Conservation (phyloP, 495 filamentous ascomycete genomes). For the Hypoxylon perforatum region DNA sequence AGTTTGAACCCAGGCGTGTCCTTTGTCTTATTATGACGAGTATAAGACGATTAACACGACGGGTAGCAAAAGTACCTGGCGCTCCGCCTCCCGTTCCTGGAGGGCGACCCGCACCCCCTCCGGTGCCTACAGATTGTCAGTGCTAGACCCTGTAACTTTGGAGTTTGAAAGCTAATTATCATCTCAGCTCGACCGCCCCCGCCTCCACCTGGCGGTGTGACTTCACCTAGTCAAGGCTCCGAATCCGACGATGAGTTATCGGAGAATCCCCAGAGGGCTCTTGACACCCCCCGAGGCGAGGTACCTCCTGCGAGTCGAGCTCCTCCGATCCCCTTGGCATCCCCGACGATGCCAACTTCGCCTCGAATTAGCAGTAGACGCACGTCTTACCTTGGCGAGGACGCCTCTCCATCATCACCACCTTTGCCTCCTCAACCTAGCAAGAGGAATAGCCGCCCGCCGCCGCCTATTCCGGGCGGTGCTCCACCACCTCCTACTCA, state of each 20-base stretch:
- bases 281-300: conserved; percentile 54
- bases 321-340: conserved; percentile 61
- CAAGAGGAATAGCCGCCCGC: conserved; percentile 64
- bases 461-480: conserved; percentile 61
- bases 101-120: conserved; percentile 74
- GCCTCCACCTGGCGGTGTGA: conserved; percentile 61
- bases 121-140: conserved; percentile 76
- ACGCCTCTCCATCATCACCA: conserved; percentile 59
- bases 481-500: conserved; percentile 66
- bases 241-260: conserved; percentile 96
- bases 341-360: conserved; percentile 63
- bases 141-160: conserved; percentile 34
- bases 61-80: conserved; percentile 45
- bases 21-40: conserved; percentile 45
- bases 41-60: conserved; percentile 50
- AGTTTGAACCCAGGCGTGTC: conserved; percentile 34
- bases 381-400: conserved; percentile 62
- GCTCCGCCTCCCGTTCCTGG: conserved; percentile 69
- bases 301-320: conserved; percentile 47
- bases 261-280: conserved; percentile 59
- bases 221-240: conserved; percentile 80
- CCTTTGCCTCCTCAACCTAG: conserved; percentile 49
- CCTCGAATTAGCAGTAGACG: conserved; percentile 65
- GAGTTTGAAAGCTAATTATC: conserved; percentile 49
- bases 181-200: conserved; percentile 67